Evolutionary conservation across 2,329 filamentous ascomycete genomes (phyloP).

Genomic region (Colletotrichum australisinense): DNA sequence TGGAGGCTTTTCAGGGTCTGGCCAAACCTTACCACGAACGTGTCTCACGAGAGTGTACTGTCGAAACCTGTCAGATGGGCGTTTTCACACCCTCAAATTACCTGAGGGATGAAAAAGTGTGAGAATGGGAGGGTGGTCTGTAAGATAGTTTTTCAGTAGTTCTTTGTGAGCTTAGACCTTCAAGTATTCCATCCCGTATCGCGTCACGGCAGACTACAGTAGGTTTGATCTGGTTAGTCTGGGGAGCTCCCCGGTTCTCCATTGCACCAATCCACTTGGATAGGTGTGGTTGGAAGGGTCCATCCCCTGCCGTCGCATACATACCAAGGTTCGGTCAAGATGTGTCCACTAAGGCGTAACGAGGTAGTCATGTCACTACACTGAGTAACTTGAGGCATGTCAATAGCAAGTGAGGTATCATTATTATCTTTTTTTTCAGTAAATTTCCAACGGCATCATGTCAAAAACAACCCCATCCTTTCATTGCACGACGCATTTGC

Average conservation of each 20-base stretch:
- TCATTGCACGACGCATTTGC: constrained; percentile 77
- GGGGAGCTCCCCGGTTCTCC: neutral
- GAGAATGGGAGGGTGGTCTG: neutral
- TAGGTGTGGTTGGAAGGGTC: too few species aligned
- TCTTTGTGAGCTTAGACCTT: neutral
- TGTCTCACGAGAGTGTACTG: neutral
- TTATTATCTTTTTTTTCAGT: neutral
- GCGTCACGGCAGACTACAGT: too few species aligned
- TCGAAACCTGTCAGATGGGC: neutral
- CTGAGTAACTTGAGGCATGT: too few species aligned
- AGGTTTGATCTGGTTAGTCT: neutral
- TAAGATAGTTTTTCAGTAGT: neutral
- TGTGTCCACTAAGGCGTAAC: too few species aligned
- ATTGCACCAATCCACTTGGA: fast-evolving
- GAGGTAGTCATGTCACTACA: too few species aligned
- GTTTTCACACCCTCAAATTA: too few species aligned
- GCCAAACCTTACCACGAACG: neutral
- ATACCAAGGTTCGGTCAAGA: too few species aligned
- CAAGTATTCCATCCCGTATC: neutral
- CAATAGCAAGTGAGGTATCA: neutral
- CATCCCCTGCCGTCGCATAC: too few species aligned
- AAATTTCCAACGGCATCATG: neutral
- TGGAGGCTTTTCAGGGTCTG: neutral
- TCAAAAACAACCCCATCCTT: too few species aligned
- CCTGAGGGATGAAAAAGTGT: too few species aligned